Evolutionary conservation across 1,284 basidiomycete species (phyloP), one percentile per base, ranked within the genome.

Genomic region (Porphyrellus sp.): DNA sequence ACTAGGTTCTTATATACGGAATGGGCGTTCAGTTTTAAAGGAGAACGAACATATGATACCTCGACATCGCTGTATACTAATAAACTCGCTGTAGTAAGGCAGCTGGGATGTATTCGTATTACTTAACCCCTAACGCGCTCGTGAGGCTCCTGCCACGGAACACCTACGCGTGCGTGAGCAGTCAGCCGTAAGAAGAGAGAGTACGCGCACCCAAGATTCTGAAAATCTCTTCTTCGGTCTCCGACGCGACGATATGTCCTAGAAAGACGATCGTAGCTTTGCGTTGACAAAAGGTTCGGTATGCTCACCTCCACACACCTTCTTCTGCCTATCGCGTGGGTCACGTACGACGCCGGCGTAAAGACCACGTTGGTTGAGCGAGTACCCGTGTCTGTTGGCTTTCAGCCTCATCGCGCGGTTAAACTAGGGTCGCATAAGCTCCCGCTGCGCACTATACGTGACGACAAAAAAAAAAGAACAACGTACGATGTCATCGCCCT

Each of bases 401-500:
- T 93, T 93, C 59, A 89, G 70, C 16, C 93, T 82, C 67, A 96
- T 83, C 5, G 87, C 86, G 11, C 93, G 85, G 69, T 96, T 97
- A 72, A 96, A 96, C 90, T 93, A 28, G 34, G n/a, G 50, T 35
- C 43, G 27, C 5, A 27, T 47, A 15, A 46, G 48, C 11, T 3
- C 5, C n/a, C 5, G 24, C 13, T 25, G 18, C 21, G 2, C 4
- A 2, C 15, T n/a, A 12, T n/a, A n/a, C n/a, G n/a, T n/a, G n/a
- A n/a, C n/a, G n/a, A 1, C 30, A 24, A 34, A 52, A 9, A 50
- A 28, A 44, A 51, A 24, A 41, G 27, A 44, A 31, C 43, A 24
- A 70, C 82, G 62, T 63, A 91, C 91, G 48, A 93, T 88, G 66
- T 91, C 89, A 62, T 92, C 90, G 3, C 90, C 89, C 82, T 86